These are phyloP conservation scores for Pythium brachiatum DNA, from an alignment of 352 stramenopile species.

Conservation along the genomic window DNA sequence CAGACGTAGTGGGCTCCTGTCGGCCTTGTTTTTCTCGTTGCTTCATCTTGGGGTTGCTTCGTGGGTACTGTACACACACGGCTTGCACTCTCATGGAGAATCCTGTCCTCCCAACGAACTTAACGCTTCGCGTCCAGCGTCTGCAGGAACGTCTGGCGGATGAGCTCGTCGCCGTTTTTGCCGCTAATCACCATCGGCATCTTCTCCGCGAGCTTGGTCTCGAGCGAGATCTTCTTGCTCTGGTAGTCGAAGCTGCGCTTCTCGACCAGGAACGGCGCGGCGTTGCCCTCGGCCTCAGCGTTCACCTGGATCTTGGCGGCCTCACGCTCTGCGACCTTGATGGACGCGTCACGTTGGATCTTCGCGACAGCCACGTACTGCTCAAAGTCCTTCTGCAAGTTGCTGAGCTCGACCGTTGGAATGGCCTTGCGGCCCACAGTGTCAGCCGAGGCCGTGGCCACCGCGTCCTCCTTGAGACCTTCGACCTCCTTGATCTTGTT, in stretches of 20 bases:
- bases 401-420: conserved; percentile 54
- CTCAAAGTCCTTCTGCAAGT: conserved; percentile 56
- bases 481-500: conserved; percentile 75
- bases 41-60: not conserved
- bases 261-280: conserved; percentile 54
- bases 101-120: too few relatives aligned
- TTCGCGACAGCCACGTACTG: conserved; percentile 67
- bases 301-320: conserved; percentile 49
- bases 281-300: conserved; percentile 60
- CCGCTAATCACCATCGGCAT: conserved; percentile 80
- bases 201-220: conserved; percentile 49
- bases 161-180: conserved; percentile 81
- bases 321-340: conserved; percentile 66
- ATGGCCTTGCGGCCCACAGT: conserved; percentile 61
- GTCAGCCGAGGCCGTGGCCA: conserved; percentile 47
- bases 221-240: conserved; percentile 63
- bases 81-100: too few relatives aligned
- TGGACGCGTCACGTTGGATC: conserved; percentile 55
- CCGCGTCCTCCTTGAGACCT: conserved; percentile 63
- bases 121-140: conserved; percentile 33
- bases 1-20: not conserved
- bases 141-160: conserved; percentile 58
- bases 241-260: conserved; percentile 82
- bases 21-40: not conserved
- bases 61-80: too few relatives aligned